A percentile compares a stretch with the other conserved stretches of the same genome.
These are phyloP conservation scores for Wilcoxina mikolae DNA, from an alignment of 495 filamentous ascomycete genomes.

Conservation along the genomic window DNA sequence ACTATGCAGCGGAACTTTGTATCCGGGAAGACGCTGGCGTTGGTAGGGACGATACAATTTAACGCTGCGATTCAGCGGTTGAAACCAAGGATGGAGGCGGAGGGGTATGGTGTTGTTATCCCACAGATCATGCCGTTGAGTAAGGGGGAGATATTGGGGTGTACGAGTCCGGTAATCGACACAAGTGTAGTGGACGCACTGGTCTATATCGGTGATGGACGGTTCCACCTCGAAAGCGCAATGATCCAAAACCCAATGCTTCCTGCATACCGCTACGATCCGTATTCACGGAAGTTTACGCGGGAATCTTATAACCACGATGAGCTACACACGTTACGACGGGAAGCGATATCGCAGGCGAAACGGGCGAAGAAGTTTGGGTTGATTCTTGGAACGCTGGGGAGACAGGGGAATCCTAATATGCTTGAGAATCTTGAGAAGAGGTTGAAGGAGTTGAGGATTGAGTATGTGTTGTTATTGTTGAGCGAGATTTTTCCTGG, in stretches of 20 bases:
- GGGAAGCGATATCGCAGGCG: conserved; percentile 60
- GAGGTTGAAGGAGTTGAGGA: conserved; percentile 48
- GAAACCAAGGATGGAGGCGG: conserved; percentile 54
- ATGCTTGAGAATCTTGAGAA: conserved; percentile 76
- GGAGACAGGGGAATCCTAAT: conserved; percentile 87
- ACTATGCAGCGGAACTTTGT: conserved; percentile 83
- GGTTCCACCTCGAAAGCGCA: conserved; percentile 92
- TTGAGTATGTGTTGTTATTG: conserved; percentile 67
- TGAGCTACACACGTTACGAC: conserved; percentile 69
- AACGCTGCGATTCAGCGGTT: conserved; percentile 87
- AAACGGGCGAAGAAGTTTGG: conserved; percentile 74
- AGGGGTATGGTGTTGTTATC: conserved; percentile 68
- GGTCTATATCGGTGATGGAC: conserved; percentile 86
- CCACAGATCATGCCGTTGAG: conserved; percentile 87
- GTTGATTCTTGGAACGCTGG: conserved; percentile 80
- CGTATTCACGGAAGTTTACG: conserved; percentile 82
- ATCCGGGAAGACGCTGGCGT: conserved; percentile 67
- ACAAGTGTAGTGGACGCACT: conserved; percentile 54
- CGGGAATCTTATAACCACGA: conserved; percentile 78
- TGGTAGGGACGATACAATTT: conserved; percentile 97
- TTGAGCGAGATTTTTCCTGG: conserved; percentile 92
- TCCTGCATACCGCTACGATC: conserved; percentile 91
- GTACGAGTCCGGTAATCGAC: conserved; percentile 68
- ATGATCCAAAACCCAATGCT: conserved; percentile 95
- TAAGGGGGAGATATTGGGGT: conserved; percentile 90